phyloP scores from a whole-genome alignment of 1,139 yeast genomes.

The Hansenula sp. region DNA sequence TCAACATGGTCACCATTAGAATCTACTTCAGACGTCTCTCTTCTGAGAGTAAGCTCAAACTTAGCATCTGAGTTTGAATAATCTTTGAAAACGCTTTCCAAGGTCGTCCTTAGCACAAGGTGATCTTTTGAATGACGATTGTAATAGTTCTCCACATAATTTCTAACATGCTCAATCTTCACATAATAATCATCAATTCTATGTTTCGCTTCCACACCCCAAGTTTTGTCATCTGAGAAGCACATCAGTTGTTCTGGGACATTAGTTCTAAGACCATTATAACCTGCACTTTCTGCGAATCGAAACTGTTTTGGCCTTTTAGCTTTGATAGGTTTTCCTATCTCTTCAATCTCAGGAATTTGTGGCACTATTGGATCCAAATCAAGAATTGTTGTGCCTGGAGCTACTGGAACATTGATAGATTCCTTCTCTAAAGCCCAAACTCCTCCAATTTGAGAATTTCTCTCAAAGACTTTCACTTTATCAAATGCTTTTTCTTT shows the following conservation, averaged over 20 bases:
- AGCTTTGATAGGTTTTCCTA: constrained; percentile 13
- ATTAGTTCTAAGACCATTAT: constrained; percentile 33
- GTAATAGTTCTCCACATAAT: constrained; percentile 33
- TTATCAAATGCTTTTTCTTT: constrained; percentile 28
- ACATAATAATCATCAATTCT: constrained; percentile 14
- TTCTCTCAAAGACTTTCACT: constrained; percentile 34
- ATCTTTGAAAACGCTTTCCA: constrained; percentile 29
- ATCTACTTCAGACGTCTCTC: constrained; percentile 10
- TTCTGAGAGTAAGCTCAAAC: constrained; percentile 30
- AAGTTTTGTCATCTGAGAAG: constrained; percentile 30
- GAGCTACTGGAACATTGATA: constrained; percentile 4
- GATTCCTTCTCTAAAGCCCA: constrained; percentile 29
- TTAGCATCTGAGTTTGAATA: constrained; percentile 19
- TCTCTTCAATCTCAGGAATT: constrained; percentile 6
- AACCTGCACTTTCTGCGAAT: constrained; percentile 34
- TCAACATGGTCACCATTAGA: constrained; percentile 21
- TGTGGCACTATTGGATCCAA: not conserved
- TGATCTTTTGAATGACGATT: constrained; percentile 23
- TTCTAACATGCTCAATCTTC: constrained; percentile 20
- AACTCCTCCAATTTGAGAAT: constrained; percentile 37
- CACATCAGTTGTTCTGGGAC: constrained; percentile 39
- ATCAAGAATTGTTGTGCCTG: constrained; percentile 5
- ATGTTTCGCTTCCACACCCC: constrained; percentile 24
- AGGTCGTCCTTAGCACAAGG: constrained; percentile 27
- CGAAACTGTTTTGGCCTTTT: constrained; percentile 17